Evolutionary conservation across 192 early-diverging fungal genomes (phyloP).

Genomic region (Jimgerdemannia lactiflua): DNA sequence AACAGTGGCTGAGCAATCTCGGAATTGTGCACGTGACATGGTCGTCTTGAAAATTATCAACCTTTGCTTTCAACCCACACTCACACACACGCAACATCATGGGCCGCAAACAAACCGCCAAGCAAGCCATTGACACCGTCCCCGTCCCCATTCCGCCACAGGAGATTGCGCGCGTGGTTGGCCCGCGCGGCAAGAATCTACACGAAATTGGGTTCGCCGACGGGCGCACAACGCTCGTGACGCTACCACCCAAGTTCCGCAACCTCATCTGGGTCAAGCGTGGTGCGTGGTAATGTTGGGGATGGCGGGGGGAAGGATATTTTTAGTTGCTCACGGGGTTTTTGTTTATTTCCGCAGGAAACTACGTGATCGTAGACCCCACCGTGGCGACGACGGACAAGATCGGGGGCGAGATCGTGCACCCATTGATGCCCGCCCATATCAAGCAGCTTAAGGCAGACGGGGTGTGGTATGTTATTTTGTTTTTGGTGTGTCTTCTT

Average conservation of each 20-base stretch:
- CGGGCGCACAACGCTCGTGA: constrained; percentile 54
- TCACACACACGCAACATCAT: neutral
- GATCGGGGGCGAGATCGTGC: constrained; percentile 72
- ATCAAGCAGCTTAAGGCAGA: constrained; percentile 64
- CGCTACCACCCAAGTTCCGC: constrained; percentile 74
- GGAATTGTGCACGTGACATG: too few relatives aligned
- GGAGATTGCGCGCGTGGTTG: constrained; percentile 58
- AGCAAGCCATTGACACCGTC: neutral
- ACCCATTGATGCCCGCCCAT: constrained; percentile 71
- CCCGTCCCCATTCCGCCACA: constrained; percentile 12
- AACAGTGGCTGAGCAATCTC: too few relatives aligned
- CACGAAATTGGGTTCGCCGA: constrained; percentile 63
- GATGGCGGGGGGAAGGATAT: neutral
- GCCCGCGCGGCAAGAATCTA: constrained; percentile 69
- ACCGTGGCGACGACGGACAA: constrained; percentile 59
- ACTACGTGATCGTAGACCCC: constrained; percentile 65
- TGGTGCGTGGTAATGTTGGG: constrained; percentile 37
- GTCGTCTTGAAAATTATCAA: too few relatives aligned
- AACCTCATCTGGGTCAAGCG: constrained; percentile 83
- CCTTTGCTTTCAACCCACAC: too few relatives aligned
- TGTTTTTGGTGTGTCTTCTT: neutral
- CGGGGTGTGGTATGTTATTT: constrained; percentile 50
- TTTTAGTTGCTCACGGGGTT: neutral
- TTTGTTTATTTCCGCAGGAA: constrained; percentile 34
- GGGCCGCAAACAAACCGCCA: neutral